Evolutionary conservation across 768 basidiomycete genomes (phyloP), one percentile per base, ranked within the genome.

Genomic region (Saitozyma sp.): DNA sequence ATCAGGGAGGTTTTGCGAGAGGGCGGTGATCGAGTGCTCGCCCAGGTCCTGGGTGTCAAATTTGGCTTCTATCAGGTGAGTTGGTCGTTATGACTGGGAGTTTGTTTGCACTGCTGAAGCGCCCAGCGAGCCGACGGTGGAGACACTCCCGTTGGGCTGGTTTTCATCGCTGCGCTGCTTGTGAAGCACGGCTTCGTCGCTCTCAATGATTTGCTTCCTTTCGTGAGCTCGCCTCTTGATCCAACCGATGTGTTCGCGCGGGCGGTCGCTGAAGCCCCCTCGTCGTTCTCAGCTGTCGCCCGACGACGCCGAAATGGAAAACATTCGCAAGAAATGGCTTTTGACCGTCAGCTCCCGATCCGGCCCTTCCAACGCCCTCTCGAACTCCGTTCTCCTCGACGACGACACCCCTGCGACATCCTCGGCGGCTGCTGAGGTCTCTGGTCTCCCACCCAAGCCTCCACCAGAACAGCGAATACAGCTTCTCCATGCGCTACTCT

Each of bases 21-120:
- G 17, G 62, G 59, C 8, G 77, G 78, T 16, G 74, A 75, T 58
- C 56, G 74, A 9, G 75, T 79, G 16, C 57, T 79, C 39, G 71
- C 91, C 13, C 93, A 99, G 80, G 90, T 98, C 8, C 82, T 99
- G 19, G 96, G 96, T n/a, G 98, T 98, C 84, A 99, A 99, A 79
- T 95, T 96, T 71, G 84, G 85, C 9, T 87, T 88, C 76, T 94
- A 95, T 79, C 89, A 94, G 81, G 94, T 92, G 66, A 53, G 84
- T 70, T 50, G 1, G 19, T 48, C 53, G 16, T 48, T 41, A n/a
- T n/a, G n/a, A n/a, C n/a, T n/a, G 1, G 3, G 11, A 11, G 45
- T 46, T 56, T 42, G 51, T 37, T 13, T 16, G 37, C 9, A 5
- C 6, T 10, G 59, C 52, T 61, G 19, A 54, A 19, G 17, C 19